These are phyloP conservation scores for Capsicum baccatum DNA, from an alignment of 257 asterid genomes.

Conservation along the genomic window DNA sequence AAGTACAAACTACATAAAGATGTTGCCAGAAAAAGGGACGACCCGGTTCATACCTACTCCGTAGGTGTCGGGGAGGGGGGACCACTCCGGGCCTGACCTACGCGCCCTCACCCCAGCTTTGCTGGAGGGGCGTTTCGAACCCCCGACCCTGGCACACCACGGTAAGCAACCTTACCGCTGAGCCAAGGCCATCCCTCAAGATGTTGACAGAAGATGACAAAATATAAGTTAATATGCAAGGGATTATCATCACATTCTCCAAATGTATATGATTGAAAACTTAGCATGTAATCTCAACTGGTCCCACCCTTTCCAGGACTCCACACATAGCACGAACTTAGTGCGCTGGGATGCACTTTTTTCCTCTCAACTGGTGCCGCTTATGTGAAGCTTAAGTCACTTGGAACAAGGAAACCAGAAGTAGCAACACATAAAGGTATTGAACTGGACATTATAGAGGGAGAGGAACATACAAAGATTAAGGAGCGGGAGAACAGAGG, in stretches of 20 bases:
- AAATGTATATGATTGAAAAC: not conserved
- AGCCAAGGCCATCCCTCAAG: no score
- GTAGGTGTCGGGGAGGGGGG: no score
- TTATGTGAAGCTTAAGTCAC: not conserved
- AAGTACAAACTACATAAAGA: slow-evolving; percentile 8
- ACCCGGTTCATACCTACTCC: no score
- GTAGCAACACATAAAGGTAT: slow-evolving; percentile 13
- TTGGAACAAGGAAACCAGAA: not conserved
- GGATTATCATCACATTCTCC: not conserved
- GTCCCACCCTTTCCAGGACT: not conserved
- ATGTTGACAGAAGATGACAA: not conserved
- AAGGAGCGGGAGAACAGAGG: not conserved
- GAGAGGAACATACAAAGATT: not conserved
- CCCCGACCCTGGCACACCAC: no score
- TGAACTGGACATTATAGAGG: slow-evolving; percentile 11
- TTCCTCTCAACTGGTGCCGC: not conserved
- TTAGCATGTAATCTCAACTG: slow-evolving; percentile 8
- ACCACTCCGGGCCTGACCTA: no score
- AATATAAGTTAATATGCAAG: not conserved
- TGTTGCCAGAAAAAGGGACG: no score
- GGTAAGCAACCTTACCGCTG: no score
- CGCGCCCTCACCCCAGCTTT: no score
- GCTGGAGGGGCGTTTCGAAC: no score
- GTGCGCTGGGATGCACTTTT: not conserved
- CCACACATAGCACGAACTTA: not conserved